Percentiles rank a stretch among this genome's conserved stretches.
Evolutionary conservation across 371 early-diverging fungal genomes (phyloP).

Genomic region (Rhizopus arrhizus): DNA sequence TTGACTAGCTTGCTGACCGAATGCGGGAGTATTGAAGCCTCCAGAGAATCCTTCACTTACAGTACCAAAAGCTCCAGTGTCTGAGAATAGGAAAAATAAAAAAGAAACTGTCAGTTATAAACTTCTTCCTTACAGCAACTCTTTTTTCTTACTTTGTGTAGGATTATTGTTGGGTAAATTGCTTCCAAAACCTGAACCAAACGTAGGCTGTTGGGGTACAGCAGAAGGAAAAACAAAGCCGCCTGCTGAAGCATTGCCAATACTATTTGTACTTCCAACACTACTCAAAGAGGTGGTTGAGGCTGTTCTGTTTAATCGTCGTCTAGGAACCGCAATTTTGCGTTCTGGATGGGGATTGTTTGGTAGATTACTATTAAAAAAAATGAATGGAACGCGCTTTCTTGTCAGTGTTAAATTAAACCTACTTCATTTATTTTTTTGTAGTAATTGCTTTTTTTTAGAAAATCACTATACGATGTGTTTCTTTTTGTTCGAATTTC

Average conservation of each 20-base stretch:
- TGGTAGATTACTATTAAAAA: constrained; percentile 1
- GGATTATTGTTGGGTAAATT: neutral
- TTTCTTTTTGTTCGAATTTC: neutral
- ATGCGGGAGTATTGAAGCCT: neutral
- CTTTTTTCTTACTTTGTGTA: neutral
- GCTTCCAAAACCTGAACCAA: constrained; percentile 4
- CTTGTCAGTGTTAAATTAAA: neutral
- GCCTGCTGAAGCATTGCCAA: neutral
- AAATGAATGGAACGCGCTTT: neutral
- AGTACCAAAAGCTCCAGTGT: neutral
- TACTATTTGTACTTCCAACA: constrained; percentile 6
- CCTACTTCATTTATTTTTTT: constrained; percentile 1
- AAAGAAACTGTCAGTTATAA: neutral
- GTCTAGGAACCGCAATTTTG: constrained; percentile 21
- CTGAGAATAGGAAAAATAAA: neutral
- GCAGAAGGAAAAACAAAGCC: neutral
- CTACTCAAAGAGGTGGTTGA: constrained; percentile 23
- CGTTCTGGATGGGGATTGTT: constrained; percentile 13
- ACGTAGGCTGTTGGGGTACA: neutral
- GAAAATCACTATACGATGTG: neutral
- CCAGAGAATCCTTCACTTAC: neutral
- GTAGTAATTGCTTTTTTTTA: neutral
- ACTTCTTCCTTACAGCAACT: neutral
- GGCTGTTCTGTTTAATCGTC: constrained; percentile 20
- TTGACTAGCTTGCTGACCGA: neutral